A percentile compares a stretch with the other conserved stretches of the same genome.
Conservation (phyloP, 192 early-diverging fungal species). For the Rhizoclosmatium globosum region DNA sequence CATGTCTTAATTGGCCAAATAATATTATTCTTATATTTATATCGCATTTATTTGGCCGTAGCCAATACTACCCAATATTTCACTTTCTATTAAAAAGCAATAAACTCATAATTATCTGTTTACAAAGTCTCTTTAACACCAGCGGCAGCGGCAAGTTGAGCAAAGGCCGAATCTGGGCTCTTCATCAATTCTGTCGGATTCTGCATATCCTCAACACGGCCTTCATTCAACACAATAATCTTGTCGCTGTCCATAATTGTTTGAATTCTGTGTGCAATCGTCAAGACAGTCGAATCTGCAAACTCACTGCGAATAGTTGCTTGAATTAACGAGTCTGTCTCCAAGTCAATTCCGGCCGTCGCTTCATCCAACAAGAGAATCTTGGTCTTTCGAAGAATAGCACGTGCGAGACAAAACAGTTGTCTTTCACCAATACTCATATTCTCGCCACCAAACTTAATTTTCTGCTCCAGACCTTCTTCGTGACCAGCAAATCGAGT, state of each 20-base stretch:
- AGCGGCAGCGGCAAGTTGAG: too few species aligned
- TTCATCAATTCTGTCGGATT: conserved; percentile 18
- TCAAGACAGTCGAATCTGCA: conserved; percentile 53
- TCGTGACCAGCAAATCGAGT: conserved; percentile 14
- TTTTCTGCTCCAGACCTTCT: conserved; percentile 71
- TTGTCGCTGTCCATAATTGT: conserved; percentile 73
- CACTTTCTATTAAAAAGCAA: too few species aligned
- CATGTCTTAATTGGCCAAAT: too few species aligned
- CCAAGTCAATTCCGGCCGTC: conserved; percentile 59
- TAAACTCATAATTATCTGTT: too few species aligned
- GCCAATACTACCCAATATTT: too few species aligned
- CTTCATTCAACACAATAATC: conserved; percentile 53
- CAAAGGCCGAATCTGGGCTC: conserved; percentile 45
- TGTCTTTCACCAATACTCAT: conserved; percentile 62
- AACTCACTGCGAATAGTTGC: conserved; percentile 39
- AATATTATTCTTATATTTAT: too few species aligned
- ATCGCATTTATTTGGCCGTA: too few species aligned
- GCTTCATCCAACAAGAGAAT: conserved; percentile 56
- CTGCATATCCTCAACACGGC: conserved; percentile 68
- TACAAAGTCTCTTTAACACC: too few species aligned
- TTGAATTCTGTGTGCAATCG: conserved; percentile 62
- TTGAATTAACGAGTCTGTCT: conserved; percentile 44
- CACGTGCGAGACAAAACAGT: conserved; percentile 82
- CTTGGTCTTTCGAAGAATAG: conserved; percentile 66
- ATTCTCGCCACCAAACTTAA: conserved; percentile 7